phyloP scores from a whole-genome alignment of 306 rosid genomes.

The Clitoria ternatea region DNA sequence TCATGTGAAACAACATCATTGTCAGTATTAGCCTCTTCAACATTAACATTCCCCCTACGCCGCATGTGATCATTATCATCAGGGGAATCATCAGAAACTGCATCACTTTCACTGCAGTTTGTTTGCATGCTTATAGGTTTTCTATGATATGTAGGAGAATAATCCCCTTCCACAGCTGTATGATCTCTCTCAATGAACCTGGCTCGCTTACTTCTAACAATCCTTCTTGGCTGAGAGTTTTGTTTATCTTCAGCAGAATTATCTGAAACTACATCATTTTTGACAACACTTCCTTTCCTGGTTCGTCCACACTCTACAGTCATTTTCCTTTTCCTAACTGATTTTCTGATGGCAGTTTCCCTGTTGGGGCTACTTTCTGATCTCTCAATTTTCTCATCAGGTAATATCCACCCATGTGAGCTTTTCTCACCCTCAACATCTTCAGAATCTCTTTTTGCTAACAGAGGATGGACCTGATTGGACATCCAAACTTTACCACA shows the following conservation, averaged over 20 bases:
- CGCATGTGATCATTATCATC: constrained; percentile 26
- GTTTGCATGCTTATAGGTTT: constrained; percentile 24
- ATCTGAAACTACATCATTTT: constrained; percentile 35
- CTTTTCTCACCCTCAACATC: constrained; percentile 48
- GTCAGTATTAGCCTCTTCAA: constrained; percentile 20
- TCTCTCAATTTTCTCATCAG: constrained; percentile 57
- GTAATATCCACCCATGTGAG: constrained; percentile 40
- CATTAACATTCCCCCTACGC: constrained; percentile 11
- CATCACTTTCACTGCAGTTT: constrained; percentile 33
- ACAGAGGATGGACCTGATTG: constrained; percentile 83
- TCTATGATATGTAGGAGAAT: constrained; percentile 25
- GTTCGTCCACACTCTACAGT: constrained; percentile 28
- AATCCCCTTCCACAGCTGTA: constrained; percentile 32
- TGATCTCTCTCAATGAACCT: constrained; percentile 39
- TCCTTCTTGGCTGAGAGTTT: constrained; percentile 28
- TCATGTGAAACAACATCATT: constrained; percentile 41
- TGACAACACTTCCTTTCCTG: constrained; percentile 51
- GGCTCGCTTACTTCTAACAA: constrained; percentile 46
- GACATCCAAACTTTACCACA: constrained; percentile 99
- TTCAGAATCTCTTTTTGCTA: constrained; percentile 59
- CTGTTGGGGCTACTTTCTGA: constrained; percentile 37
- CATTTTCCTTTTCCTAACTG: constrained; percentile 73
- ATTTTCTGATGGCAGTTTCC: constrained; percentile 42
- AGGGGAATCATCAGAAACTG: constrained; percentile 32
- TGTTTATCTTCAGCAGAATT: constrained; percentile 33